Conservation (phyloP, 306 rosid species). For the Cicer cuneatum region DNA sequence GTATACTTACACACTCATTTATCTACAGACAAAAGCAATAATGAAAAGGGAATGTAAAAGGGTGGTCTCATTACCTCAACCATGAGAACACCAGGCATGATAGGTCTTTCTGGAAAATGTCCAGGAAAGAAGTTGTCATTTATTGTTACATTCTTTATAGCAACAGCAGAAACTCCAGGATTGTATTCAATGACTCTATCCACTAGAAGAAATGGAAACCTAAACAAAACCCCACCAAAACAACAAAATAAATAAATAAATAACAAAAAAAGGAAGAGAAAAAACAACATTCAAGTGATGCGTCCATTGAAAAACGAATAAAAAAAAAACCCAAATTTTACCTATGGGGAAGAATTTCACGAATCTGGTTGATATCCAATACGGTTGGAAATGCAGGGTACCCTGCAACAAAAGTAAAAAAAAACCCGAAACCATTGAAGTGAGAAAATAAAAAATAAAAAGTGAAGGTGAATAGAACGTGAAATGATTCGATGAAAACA, state of each 20-base stretch:
- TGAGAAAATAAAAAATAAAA: background rate
- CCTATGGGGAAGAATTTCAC: conserved; percentile 85
- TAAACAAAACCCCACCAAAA: conserved; percentile 43
- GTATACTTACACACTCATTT: conserved; percentile 3
- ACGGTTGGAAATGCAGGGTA: conserved; percentile 76
- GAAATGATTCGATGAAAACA: background rate
- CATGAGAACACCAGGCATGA: conserved; percentile 94
- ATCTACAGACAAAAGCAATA: background rate
- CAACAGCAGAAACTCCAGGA: conserved; percentile 67
- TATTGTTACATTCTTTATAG: conserved; percentile 71
- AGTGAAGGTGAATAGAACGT: background rate
- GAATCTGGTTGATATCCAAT: conserved; percentile 84
- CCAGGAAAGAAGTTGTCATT: conserved; percentile 97
- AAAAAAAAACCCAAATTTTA: conserved; percentile 34
- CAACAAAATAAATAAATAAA: background rate
- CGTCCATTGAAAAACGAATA: background rate
- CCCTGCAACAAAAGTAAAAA: conserved; percentile 52
- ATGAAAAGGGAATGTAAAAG: background rate
- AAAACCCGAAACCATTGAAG: background rate
- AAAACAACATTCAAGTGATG: background rate
- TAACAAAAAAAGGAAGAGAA: background rate
- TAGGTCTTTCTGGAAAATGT: conserved; percentile 94
- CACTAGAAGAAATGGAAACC: conserved; percentile 95
- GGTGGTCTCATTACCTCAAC: conserved; percentile 69
- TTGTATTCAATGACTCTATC: conserved; percentile 83